A percentile compares a stretch with the other conserved stretches of the same genome.
Conservation (phyloP, 2,329 filamentous ascomycete species). For the Phialemonium atrogriseum region DNA sequence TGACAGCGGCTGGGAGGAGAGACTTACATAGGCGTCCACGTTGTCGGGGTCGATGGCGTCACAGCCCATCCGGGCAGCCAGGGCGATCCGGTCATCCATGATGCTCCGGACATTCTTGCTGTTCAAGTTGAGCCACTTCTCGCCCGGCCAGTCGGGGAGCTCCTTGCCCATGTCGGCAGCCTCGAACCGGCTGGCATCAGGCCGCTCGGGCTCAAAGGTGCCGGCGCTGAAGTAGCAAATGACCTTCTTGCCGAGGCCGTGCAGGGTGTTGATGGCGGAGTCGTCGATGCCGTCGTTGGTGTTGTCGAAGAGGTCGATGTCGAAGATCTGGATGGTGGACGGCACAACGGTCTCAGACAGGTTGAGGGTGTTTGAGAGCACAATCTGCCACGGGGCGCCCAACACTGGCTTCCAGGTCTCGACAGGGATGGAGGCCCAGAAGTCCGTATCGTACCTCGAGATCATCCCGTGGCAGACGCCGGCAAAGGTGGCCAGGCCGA, state of each 20-base stretch:
- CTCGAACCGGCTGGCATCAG: slow-evolving; percentile 49
- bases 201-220: slow-evolving; percentile 55
- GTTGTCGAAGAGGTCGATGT: slow-evolving; percentile 53
- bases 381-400: slow-evolving; percentile 52
- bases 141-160: slow-evolving; percentile 56
- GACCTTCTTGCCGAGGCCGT: slow-evolving; percentile 46
- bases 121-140: slow-evolving; percentile 57
- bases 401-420: slow-evolving; percentile 50
- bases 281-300: slow-evolving; percentile 28
- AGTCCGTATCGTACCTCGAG: too few species aligned
- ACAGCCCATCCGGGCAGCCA: slow-evolving; percentile 54
- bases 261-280: slow-evolving; percentile 35
- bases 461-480: too few species aligned
- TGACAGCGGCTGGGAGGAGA: slow-evolving; percentile 15
- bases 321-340: slow-evolving; percentile 48
- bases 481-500: too few species aligned
- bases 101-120: slow-evolving; percentile 52
- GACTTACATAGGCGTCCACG: slow-evolving; percentile 50
- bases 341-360: slow-evolving; percentile 26
- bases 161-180: slow-evolving; percentile 46
- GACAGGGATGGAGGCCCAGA: too few species aligned
- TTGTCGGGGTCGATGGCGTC: slow-evolving; percentile 66
- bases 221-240: slow-evolving; percentile 73
- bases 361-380: slow-evolving; percentile 35
- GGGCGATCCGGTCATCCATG: slow-evolving; percentile 51